A percentile compares a stretch with the other conserved stretches of the same genome.
These are phyloP conservation scores for Rheum nobile DNA, from an alignment of 148 eudicot species.

Conservation along the genomic window DNA sequence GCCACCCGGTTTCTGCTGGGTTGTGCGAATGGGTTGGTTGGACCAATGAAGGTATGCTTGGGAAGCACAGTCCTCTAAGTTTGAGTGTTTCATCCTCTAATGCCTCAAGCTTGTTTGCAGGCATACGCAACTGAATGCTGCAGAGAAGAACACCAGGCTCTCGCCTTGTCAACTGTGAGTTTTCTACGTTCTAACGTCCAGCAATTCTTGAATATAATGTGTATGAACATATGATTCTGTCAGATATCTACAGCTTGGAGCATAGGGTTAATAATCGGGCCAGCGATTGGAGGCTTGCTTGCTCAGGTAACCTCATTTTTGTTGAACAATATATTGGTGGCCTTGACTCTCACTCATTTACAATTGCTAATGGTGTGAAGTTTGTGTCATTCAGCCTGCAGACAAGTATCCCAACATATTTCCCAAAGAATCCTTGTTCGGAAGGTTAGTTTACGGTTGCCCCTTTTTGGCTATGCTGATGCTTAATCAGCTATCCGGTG, in stretches of 20 bases:
- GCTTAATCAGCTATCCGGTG: no score
- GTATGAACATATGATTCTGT: conserved; percentile 4
- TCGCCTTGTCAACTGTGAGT: conserved; percentile 72
- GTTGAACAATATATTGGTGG: not conserved
- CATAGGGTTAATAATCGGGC: conserved; percentile 80
- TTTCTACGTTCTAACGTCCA: not conserved
- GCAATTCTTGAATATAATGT: not conserved
- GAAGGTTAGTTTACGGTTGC: conserved; percentile 40
- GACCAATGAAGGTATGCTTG: conserved; percentile 60
- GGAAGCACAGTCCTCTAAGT: not conserved
- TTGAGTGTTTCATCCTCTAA: not conserved
- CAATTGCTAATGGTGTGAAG: conserved; percentile 1
- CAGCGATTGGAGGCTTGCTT: conserved; percentile 88
- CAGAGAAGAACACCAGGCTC: conserved; percentile 60
- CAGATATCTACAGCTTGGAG: conserved; percentile 84
- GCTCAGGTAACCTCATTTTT: conserved; percentile 50
- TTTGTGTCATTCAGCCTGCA: conserved; percentile 54
- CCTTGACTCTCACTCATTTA: no score
- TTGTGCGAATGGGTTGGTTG: conserved; percentile 59
- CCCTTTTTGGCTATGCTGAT: not conserved
- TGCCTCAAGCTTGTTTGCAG: conserved; percentile 17
- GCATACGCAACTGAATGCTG: conserved; percentile 75
- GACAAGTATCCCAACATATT: conserved; percentile 62
- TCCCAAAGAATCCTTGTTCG: conserved; percentile 52
- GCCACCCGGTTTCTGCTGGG: conserved; percentile 66